Conservation (phyloP, 176 grass and related monocot genomes). For the Oryza coarctata region DNA sequence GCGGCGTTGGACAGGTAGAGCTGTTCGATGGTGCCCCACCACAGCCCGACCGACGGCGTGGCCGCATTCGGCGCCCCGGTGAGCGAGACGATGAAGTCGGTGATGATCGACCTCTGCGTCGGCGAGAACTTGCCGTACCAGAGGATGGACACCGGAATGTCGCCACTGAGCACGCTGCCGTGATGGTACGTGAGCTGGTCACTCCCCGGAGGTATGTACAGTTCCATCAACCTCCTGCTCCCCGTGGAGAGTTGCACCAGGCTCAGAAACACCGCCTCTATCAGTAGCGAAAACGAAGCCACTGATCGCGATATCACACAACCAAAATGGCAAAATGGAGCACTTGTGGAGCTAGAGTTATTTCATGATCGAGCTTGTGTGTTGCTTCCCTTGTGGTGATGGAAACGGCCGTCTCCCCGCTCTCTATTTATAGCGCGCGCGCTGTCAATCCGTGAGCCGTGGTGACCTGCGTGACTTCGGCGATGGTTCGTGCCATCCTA, state of each 20-base stretch:
- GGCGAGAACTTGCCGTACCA: slow-evolving; percentile 64
- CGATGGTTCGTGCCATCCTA: neutral
- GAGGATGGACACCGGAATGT: slow-evolving; percentile 55
- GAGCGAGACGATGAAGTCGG: slow-evolving; percentile 60
- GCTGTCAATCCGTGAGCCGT: neutral
- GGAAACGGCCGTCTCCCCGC: neutral
- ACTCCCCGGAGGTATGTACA: slow-evolving; percentile 37
- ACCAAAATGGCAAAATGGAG: neutral
- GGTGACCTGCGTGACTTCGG: neutral
- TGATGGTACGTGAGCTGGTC: slow-evolving; percentile 59
- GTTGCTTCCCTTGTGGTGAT: neutral
- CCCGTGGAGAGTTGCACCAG: slow-evolving; percentile 39
- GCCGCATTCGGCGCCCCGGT: neutral
- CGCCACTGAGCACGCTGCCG: slow-evolving; percentile 46
- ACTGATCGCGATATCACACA: slow-evolving; percentile 4
- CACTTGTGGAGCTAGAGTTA: neutral
- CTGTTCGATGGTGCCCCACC: slow-evolving; percentile 58
- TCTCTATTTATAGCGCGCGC: slow-evolving; percentile 41
- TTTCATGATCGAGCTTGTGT: slow-evolving; percentile 17
- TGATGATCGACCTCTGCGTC: slow-evolving; percentile 49
- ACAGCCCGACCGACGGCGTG: slow-evolving; percentile 43
- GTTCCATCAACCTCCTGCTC: slow-evolving; percentile 49
- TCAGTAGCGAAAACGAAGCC: slow-evolving; percentile 13
- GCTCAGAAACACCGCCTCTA: slow-evolving; percentile 20
- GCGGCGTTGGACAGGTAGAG: slow-evolving; percentile 48